phyloP scores from a whole-genome alignment of 345 rosid species.

The Eucalyptus curtisii region DNA sequence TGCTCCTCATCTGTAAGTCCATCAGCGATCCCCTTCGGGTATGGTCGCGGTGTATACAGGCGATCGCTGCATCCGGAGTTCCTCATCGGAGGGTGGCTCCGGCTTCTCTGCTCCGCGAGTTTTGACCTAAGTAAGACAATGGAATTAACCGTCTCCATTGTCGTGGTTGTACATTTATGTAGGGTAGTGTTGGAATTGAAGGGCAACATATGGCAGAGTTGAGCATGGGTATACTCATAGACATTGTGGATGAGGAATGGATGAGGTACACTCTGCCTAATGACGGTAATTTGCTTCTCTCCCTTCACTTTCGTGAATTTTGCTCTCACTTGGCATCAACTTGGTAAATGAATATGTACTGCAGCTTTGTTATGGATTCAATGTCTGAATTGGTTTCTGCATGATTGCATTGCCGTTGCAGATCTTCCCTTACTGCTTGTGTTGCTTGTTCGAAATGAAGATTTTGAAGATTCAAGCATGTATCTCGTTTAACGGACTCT shows the following conservation, averaged over 20 bases:
- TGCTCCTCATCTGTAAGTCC: background rate
- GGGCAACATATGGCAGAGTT: constrained; percentile 41
- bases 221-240: constrained; percentile 67
- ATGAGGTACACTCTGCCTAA: constrained; percentile 85
- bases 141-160: background rate
- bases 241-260: constrained; percentile 91
- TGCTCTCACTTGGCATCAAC: background rate
- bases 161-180: background rate
- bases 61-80: no score
- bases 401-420: constrained; percentile 6
- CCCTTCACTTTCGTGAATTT: background rate
- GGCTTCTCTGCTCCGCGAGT: constrained; percentile 4
- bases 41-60: no score
- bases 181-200: background rate
- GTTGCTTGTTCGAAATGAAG: constrained; percentile 58
- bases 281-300: constrained; percentile 41
- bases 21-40: no score
- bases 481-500: background rate
- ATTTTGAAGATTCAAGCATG: constrained; percentile 80
- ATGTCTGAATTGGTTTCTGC: background rate
- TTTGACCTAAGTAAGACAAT: no score
- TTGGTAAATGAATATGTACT: background rate
- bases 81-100: no score
- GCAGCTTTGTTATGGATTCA: background rate
- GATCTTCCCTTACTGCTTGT: constrained; percentile 71